phyloP scores from a whole-genome alignment of 495 filamentous ascomycete species.

The Diplogelasinospora grovesii region DNA sequence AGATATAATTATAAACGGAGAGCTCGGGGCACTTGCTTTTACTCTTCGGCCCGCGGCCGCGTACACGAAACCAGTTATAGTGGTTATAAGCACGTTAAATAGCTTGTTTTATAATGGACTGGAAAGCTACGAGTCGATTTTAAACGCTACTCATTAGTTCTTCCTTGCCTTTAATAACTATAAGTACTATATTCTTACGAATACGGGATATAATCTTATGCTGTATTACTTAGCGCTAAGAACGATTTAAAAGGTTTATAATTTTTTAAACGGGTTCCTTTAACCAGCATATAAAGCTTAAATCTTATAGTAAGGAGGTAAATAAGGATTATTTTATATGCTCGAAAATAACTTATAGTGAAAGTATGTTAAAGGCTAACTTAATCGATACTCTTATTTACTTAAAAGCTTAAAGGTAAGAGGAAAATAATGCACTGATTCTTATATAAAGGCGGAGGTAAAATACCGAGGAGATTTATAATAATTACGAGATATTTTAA shows the following conservation, averaged over 20 bases:
- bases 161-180: background rate
- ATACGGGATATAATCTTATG: conserved; percentile 7
- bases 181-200: background rate
- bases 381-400: no score
- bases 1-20: conserved; percentile 1
- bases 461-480: no score
- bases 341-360: no score
- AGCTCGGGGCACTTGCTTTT: background rate
- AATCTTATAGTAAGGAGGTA: no score
- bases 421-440: no score
- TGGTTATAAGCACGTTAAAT: background rate
- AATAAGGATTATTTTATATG: no score
- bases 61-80: background rate
- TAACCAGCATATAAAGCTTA: no score
- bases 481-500: no score
- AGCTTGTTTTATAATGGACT: background rate
- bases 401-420: no score
- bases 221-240: conserved; percentile 5
- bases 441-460: no score
- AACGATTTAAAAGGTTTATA: conserved; percentile 1
- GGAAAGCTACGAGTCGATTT: background rate
- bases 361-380: no score
- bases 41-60: background rate
- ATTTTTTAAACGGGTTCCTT: conserved; percentile 1
- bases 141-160: background rate